Percentiles rank a stretch among this genome's conserved stretches.
Conservation (phyloP, 2,329 filamentous ascomycete genomes). For the Penicillium sp. region DNA sequence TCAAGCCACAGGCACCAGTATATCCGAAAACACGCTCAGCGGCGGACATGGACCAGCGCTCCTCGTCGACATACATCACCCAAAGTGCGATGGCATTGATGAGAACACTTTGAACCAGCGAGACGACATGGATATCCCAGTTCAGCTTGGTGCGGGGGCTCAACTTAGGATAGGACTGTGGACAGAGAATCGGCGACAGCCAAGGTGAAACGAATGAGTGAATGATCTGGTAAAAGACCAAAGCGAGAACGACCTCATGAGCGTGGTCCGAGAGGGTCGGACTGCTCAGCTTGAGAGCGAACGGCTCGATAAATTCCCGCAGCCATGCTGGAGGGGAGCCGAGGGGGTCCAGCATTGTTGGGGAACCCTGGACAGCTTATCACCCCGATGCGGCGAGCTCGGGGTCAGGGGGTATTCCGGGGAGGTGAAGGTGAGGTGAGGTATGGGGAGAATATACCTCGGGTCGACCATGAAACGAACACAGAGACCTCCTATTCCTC, state of each 20-base stretch:
- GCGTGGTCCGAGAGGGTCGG: slow-evolving; percentile 58
- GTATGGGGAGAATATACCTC: slow-evolving; percentile 5
- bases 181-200: slow-evolving; percentile 54
- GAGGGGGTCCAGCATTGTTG: slow-evolving; percentile 46
- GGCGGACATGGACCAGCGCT: slow-evolving; percentile 53
- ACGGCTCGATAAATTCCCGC: slow-evolving; percentile 47
- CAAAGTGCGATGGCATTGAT: slow-evolving; percentile 58
- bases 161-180: slow-evolving; percentile 54
- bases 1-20: slow-evolving; percentile 56
- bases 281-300: slow-evolving; percentile 52
- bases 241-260: slow-evolving; percentile 60
- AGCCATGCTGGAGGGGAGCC: slow-evolving; percentile 53
- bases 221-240: slow-evolving; percentile 56
- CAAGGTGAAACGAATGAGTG: slow-evolving; percentile 54
- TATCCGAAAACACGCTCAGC: slow-evolving; percentile 60
- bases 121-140: slow-evolving; percentile 67
- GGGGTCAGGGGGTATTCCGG: slow-evolving; percentile 6
- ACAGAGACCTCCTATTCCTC: slow-evolving; percentile 1
- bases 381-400: slow-evolving; percentile 19
- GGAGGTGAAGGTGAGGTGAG: slow-evolving; percentile 5
- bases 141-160: slow-evolving; percentile 58
- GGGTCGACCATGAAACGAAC: slow-evolving; percentile 9
- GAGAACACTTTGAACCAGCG: slow-evolving; percentile 57
- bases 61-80: slow-evolving; percentile 57
- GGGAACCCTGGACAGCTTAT: slow-evolving; percentile 14